Evolutionary conservation across 495 filamentous ascomycete species (phyloP).

Genomic region (Acidiella bohemica): DNA sequence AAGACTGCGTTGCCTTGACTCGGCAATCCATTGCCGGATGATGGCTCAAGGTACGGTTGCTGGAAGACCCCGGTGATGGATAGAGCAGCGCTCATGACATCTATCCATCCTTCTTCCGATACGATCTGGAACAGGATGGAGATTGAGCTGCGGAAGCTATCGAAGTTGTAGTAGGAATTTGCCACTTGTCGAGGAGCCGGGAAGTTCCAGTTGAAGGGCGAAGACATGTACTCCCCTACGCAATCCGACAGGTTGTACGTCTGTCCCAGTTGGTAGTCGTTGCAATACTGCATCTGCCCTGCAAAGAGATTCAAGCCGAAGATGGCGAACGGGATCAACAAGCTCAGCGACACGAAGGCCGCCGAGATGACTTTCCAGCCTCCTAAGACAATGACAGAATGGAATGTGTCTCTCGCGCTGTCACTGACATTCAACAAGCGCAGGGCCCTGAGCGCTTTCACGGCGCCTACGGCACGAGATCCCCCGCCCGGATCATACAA

Average conservation of each 20-base stretch:
- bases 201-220: conserved; percentile 70
- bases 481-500: conserved; percentile 64
- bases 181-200: conserved; percentile 64
- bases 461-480: conserved; percentile 82
- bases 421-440: conserved; percentile 90
- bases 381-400: conserved; percentile 85
- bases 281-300: conserved; percentile 67
- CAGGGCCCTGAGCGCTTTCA: conserved; percentile 93
- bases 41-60: too few relatives aligned
- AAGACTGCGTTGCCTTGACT: conserved; percentile 70
- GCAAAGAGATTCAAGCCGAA: conserved; percentile 89
- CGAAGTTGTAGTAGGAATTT: conserved; percentile 84
- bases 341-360: conserved; percentile 83
- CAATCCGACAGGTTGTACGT: conserved; percentile 56
- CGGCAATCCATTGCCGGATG: too few relatives aligned
- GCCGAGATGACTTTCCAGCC: conserved; percentile 82
- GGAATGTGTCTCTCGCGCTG: conserved; percentile 89
- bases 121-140: conserved; percentile 99
- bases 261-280: conserved; percentile 45
- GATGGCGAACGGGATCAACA: conserved; percentile 91
- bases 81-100: conserved; percentile 74
- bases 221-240: conserved; percentile 63
- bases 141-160: conserved; percentile 79
- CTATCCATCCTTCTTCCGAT: conserved; percentile 93
- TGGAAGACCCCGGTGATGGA: conserved; percentile 60